These are phyloP conservation scores for Articulospora tetracladia DNA, from an alignment of 495 filamentous ascomycete species.

Conservation along the genomic window DNA sequence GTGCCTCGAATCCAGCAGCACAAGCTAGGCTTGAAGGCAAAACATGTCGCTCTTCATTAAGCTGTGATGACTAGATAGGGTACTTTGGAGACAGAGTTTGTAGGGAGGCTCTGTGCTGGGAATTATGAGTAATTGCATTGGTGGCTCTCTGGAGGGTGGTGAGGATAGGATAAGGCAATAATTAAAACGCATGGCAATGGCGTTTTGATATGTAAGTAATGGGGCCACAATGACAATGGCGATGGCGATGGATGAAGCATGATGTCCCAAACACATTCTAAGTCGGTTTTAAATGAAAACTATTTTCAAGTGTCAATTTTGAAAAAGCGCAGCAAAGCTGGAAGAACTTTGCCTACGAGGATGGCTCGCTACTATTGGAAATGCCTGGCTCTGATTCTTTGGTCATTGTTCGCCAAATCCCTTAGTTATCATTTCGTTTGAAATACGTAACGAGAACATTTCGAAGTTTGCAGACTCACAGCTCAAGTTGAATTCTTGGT, in stretches of 20 bases:
- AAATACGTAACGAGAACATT: too few relatives aligned
- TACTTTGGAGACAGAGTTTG: not conserved
- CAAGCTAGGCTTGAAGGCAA: constrained; percentile 60
- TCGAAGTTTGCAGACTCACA: too few relatives aligned
- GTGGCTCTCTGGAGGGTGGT: not conserved
- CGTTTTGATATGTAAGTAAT: not conserved
- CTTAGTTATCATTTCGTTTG: too few relatives aligned
- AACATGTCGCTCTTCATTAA: not conserved
- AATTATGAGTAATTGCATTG: not conserved
- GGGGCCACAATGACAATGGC: not conserved
- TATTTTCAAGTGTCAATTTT: too few relatives aligned
- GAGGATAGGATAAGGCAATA: not conserved
- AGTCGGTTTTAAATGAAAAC: too few relatives aligned
- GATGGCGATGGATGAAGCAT: not conserved
- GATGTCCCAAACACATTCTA: not conserved
- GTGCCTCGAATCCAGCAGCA: constrained; percentile 74
- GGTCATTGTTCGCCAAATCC: too few relatives aligned
- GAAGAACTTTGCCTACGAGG: too few relatives aligned
- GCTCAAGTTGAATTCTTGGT: too few relatives aligned
- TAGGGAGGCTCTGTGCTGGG: not conserved
- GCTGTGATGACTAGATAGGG: not conserved
- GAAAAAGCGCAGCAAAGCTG: too few relatives aligned
- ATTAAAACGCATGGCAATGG: not conserved
- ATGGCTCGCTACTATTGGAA: too few relatives aligned
- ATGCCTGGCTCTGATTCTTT: too few relatives aligned